Conservation (phyloP, 495 filamentous ascomycete genomes). For the Tetracladium marchalianum region DNA sequence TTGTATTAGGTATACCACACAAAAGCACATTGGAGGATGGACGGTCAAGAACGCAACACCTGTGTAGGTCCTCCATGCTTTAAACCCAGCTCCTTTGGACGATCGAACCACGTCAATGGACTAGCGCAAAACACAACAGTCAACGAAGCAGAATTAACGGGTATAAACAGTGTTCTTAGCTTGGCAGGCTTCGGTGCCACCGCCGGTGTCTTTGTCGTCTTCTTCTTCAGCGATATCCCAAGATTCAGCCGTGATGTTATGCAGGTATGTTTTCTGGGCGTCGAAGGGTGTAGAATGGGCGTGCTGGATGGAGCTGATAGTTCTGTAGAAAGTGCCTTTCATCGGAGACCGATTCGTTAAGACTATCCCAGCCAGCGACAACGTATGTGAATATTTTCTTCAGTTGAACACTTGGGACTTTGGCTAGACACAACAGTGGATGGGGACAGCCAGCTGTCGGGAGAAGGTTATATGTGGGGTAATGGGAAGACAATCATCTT, state of each 20-base stretch:
- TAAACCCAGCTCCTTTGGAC: neutral
- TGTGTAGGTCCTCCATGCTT: slow-evolving; percentile 35
- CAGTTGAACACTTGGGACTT: neutral
- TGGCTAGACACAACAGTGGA: neutral
- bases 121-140: slow-evolving; percentile 2
- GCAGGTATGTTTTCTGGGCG: slow-evolving; percentile 15
- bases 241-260: slow-evolving; percentile 57
- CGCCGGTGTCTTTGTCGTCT: slow-evolving; percentile 53
- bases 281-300: slow-evolving; percentile 11
- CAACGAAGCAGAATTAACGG: neutral
- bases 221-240: slow-evolving; percentile 63
- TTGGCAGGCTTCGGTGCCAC: slow-evolving; percentile 49
- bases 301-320: slow-evolving; percentile 1
- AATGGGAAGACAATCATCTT: neutral
- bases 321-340: slow-evolving; percentile 41
- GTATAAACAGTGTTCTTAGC: slow-evolving; percentile 37
- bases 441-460: neutral
- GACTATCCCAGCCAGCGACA: slow-evolving; percentile 54
- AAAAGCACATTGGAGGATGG: slow-evolving; percentile 38
- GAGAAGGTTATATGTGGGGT: neutral
- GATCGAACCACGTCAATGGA: neutral
- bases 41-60: slow-evolving; percentile 31
- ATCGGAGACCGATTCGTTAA: slow-evolving; percentile 48
- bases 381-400: slow-evolving; percentile 21
- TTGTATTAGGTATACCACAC: slow-evolving; percentile 37